Percentiles rank a stretch among this genome's conserved stretches.
Evolutionary conservation across 768 basidiomycete genomes (phyloP).

Genomic region (Hydnum rufescens): DNA sequence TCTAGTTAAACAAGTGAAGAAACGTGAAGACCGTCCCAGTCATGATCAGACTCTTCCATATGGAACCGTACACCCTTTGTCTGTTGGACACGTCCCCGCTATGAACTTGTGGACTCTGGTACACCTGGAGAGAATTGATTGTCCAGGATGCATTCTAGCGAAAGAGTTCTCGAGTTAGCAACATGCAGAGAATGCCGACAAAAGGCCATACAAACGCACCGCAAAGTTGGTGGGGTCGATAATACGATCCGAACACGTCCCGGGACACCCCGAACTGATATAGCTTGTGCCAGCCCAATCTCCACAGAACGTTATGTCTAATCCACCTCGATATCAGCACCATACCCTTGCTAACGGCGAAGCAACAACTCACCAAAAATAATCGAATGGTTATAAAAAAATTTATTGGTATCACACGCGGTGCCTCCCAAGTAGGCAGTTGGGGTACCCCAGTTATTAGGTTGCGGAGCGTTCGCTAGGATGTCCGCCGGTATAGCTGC

Average conservation of each 20-base stretch:
- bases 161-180: not conserved
- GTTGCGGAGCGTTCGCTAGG: conserved; percentile 18
- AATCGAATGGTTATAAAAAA: conserved; percentile 23
- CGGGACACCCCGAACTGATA: conserved; percentile 16
- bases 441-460: conserved; percentile 25
- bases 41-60: too few relatives aligned
- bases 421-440: conserved; percentile 21
- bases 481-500: conserved; percentile 14
- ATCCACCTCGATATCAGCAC: not conserved
- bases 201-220: conserved; percentile 5
- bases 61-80: too few relatives aligned
- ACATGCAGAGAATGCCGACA: not conserved
- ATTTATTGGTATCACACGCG: conserved; percentile 19
- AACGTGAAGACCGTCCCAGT: not conserved
- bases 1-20: not conserved
- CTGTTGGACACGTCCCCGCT: too few relatives aligned
- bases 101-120: not conserved
- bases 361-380: conserved; percentile 14
- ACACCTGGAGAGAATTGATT: conserved; percentile 2
- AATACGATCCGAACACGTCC: conserved; percentile 22
- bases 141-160: conserved; percentile 2
- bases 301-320: conserved; percentile 25
- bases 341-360: not conserved
- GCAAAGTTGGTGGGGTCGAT: conserved; percentile 36
- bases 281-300: conserved; percentile 24